Conservation (phyloP, 768 basidiomycete species). For the Mycena venus region DNA sequence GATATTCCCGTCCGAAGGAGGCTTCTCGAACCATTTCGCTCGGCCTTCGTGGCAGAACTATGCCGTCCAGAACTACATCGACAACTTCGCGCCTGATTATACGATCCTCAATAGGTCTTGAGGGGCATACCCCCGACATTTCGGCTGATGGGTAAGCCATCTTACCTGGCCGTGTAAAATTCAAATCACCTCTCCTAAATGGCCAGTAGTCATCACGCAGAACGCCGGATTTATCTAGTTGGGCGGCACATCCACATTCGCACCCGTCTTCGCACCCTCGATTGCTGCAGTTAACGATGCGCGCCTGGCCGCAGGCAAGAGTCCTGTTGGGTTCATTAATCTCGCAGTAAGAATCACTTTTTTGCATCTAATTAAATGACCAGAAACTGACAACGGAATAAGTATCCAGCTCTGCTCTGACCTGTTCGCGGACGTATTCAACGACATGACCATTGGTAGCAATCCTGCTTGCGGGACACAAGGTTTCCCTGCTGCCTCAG, state of each 20-base stretch:
- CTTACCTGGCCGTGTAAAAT: not conserved
- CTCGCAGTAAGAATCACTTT: conserved; percentile 36
- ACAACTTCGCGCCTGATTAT: not conserved
- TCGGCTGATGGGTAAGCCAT: not conserved
- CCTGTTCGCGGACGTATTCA: conserved; percentile 53
- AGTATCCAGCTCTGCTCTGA: conserved; percentile 62
- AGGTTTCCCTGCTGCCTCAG: conserved; percentile 51
- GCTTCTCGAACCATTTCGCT: not conserved
- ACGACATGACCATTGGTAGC: conserved; percentile 60
- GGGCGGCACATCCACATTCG: conserved; percentile 59
- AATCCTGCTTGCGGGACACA: conserved; percentile 56
- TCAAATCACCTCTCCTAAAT: not conserved
- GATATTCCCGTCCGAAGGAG: not conserved
- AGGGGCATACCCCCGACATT: not conserved
- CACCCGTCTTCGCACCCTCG: conserved; percentile 63
- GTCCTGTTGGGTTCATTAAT: conserved; percentile 63
- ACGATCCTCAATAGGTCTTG: not conserved
- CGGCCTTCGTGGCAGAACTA: not conserved
- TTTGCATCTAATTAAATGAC: too few relatives aligned
- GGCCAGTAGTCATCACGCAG: not conserved
- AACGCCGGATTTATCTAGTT: not conserved
- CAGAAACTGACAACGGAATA: too few relatives aligned
- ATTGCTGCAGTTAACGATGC: conserved; percentile 66
- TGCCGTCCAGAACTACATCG: not conserved
- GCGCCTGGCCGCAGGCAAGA: conserved; percentile 56